phyloP scores from a whole-genome alignment of 2,329 filamentous ascomycete genomes.

The Emericellopsis atlantica region DNA sequence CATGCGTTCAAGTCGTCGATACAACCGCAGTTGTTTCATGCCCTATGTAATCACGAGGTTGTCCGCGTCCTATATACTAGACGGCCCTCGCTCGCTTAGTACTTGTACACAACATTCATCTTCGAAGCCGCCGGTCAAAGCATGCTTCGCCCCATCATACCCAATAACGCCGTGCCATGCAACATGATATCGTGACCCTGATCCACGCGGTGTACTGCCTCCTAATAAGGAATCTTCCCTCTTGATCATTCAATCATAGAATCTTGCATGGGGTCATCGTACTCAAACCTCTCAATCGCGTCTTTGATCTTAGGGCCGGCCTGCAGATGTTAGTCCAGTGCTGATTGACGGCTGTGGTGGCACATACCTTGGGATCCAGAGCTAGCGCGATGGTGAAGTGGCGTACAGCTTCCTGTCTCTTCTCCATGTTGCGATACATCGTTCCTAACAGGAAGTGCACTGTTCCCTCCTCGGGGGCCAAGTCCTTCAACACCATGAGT shows the following conservation, averaged over 20 bases:
- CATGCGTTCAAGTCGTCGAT: too few species aligned
- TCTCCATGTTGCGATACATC: slow-evolving; percentile 60
- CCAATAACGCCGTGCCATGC: slow-evolving; percentile 15
- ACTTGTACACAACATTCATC: not conserved
- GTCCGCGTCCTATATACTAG: too few species aligned
- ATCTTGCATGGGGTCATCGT: slow-evolving; percentile 60
- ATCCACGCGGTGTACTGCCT: slow-evolving; percentile 6
- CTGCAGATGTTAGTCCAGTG: slow-evolving; percentile 29
- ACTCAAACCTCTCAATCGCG: slow-evolving; percentile 84
- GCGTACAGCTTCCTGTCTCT: slow-evolving; percentile 70
- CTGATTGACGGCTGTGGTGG: slow-evolving; percentile 1
- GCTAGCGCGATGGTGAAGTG: slow-evolving; percentile 94
- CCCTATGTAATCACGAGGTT: too few species aligned
- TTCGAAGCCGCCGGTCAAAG: not conserved
- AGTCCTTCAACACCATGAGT: slow-evolving; percentile 75
- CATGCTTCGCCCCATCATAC: not conserved
- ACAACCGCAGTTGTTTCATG: too few species aligned
- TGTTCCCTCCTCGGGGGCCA: slow-evolving; percentile 88
- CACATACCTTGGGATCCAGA: slow-evolving; percentile 81
- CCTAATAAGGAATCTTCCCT: slow-evolving; percentile 6
- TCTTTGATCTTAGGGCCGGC: slow-evolving; percentile 92
- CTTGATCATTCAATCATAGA: slow-evolving; percentile 46
- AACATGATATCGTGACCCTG: slow-evolving; percentile 13
- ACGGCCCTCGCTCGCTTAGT: not conserved
- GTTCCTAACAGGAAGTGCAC: slow-evolving; percentile 91